Evolutionary conservation across 176 grass and related monocot species (phyloP).

Genomic region (Rhynchospora pubera): DNA sequence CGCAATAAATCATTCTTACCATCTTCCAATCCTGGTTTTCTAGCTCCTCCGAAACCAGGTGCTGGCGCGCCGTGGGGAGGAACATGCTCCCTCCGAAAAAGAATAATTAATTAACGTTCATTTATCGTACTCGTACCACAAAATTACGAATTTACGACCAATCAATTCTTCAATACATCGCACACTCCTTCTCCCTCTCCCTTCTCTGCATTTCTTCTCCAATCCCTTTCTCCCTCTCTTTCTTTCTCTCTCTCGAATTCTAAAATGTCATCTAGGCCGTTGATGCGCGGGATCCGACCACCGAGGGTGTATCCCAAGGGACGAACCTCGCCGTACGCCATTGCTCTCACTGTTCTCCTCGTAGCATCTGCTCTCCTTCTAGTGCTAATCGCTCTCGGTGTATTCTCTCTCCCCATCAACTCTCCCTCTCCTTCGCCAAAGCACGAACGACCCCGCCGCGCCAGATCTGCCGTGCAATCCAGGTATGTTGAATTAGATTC

Average conservation of each 20-base stretch:
- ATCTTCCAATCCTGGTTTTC: neutral
- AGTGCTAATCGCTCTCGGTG: slow-evolving; percentile 62
- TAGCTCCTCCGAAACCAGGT: slow-evolving; percentile 11
- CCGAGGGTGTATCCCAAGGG: slow-evolving; percentile 41
- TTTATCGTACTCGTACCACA: neutral
- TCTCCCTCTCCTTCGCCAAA: slow-evolving; percentile 17
- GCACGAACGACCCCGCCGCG: slow-evolving; percentile 19
- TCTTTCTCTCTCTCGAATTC: neutral
- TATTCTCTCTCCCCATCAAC: slow-evolving; percentile 62
- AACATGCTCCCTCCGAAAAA: neutral
- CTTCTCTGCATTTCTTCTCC: neutral
- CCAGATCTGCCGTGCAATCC: slow-evolving; percentile 20
- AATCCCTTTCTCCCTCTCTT: neutral
- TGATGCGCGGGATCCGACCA: slow-evolving; percentile 57
- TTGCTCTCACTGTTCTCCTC: slow-evolving; percentile 54
- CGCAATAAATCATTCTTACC: neutral
- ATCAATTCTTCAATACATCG: neutral
- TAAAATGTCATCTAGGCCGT: slow-evolving; percentile 52
- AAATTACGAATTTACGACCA: neutral
- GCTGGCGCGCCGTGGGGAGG: slow-evolving; percentile 12
- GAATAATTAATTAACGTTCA: neutral
- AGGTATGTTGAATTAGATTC: neutral
- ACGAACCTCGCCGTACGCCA: slow-evolving; percentile 41
- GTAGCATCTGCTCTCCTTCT: slow-evolving; percentile 47
- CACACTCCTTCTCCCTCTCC: neutral